Conservation (phyloP, 495 filamentous ascomycete genomes). For the Astrocystis sublimbata region DNA sequence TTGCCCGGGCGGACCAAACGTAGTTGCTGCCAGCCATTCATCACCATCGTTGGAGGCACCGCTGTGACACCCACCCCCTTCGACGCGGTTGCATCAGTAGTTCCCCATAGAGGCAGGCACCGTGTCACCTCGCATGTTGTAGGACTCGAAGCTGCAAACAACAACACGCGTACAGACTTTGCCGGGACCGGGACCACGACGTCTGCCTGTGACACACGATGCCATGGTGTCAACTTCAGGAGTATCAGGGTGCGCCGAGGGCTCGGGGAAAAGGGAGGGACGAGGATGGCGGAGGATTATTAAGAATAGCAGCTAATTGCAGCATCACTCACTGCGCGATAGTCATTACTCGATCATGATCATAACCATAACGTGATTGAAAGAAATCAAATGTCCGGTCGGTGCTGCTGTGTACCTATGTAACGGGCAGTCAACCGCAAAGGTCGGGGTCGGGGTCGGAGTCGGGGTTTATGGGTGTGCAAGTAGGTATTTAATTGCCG, state of each 20-base stretch:
- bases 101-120: not conserved
- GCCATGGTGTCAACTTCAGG: no score
- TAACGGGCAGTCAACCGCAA: not conserved
- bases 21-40: conserved; percentile 21
- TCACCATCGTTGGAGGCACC: conserved; percentile 32
- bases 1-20: conserved; percentile 31
- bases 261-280: not conserved
- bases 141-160: not conserved
- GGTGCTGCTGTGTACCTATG: no score
- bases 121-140: not conserved
- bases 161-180: no score
- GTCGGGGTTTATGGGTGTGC: not conserved
- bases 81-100: conserved; percentile 11
- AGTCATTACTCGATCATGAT: not conserved
- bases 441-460: not conserved
- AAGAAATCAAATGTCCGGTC: no score
- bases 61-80: conserved; percentile 28
- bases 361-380: no score
- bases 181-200: no score
- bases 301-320: not conserved
- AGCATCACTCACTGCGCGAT: not conserved
- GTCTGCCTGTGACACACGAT: no score
- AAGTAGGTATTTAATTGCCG: not conserved
- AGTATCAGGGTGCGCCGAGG: no score
- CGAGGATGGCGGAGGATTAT: not conserved